Conservation (phyloP, 2,329 filamentous ascomycete species). For the Penicillium sp. region DNA sequence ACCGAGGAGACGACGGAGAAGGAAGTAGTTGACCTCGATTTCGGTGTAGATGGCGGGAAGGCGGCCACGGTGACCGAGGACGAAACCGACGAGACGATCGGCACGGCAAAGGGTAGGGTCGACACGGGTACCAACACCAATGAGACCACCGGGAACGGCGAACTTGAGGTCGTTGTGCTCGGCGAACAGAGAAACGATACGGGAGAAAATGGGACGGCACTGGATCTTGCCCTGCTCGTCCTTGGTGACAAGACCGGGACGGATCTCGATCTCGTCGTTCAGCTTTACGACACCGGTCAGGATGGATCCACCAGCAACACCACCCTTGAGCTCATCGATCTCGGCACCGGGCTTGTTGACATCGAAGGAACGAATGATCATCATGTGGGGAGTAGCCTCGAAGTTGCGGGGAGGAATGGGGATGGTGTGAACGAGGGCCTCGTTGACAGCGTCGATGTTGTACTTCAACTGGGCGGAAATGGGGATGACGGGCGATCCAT, state of each 20-base stretch:
- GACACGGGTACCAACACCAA: slow-evolving; percentile 96
- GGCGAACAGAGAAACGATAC: slow-evolving; percentile 92
- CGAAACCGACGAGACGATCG: slow-evolving; percentile 97
- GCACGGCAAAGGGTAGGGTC: slow-evolving; percentile 98
- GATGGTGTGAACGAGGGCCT: slow-evolving; percentile 92
- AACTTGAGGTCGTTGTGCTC: slow-evolving; percentile 99
- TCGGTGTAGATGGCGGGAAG: slow-evolving; percentile 97
- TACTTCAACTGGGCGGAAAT: slow-evolving; percentile 98
- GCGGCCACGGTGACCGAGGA: slow-evolving; percentile 89
- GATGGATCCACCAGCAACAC: slow-evolving; percentile 96
- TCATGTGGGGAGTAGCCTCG: slow-evolving; percentile 92
- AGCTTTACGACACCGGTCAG: slow-evolving; percentile 95
- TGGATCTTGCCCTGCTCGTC: slow-evolving; percentile 91
- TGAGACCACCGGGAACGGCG: slow-evolving; percentile 93
- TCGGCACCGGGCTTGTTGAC: slow-evolving; percentile 99
- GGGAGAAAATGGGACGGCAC: slow-evolving; percentile 95
- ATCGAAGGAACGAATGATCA: slow-evolving; percentile 98
- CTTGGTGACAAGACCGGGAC: slow-evolving; percentile 96
- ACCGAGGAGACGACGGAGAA: slow-evolving; percentile 89
- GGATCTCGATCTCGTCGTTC: slow-evolving; percentile 96
- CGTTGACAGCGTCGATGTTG: slow-evolving; percentile 98
- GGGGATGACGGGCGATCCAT: slow-evolving; percentile 92
- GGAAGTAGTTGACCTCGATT: slow-evolving; percentile 99
- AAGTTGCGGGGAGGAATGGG: slow-evolving; percentile 91
- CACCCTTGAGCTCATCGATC: slow-evolving; percentile 97